A percentile compares a stretch with the other conserved stretches of the same genome.
phyloP scores from a whole-genome alignment of 768 basidiomycete genomes.

The Candolleomyces efflorescens region DNA sequence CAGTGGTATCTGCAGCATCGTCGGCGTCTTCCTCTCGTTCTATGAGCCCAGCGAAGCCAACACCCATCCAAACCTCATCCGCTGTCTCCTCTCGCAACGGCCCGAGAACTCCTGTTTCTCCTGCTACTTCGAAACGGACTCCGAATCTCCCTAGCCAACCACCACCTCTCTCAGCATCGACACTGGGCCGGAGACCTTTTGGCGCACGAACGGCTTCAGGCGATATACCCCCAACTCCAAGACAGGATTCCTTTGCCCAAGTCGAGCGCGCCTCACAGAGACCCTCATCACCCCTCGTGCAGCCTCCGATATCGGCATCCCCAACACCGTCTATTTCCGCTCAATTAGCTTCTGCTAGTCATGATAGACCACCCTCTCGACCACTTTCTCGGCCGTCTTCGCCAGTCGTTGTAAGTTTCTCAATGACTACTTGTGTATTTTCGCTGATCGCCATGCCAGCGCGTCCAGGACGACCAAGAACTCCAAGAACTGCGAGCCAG shows the following conservation, averaged over 20 bases:
- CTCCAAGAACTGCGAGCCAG: constrained; percentile 80
- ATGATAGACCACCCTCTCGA: constrained; percentile 15
- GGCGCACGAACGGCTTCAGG: constrained; percentile 39
- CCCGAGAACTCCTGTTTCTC: constrained; percentile 6
- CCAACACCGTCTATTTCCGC: constrained; percentile 16
- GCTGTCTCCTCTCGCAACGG: too few species aligned
- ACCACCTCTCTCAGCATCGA: not conserved
- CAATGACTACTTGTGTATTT: not conserved
- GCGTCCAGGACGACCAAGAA: constrained; percentile 50
- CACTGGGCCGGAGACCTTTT: constrained; percentile 42
- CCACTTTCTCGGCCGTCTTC: constrained; percentile 23
- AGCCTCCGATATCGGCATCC: constrained; percentile 23
- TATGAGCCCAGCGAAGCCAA: constrained; percentile 56
- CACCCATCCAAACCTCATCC: constrained; percentile 27
- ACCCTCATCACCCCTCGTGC: constrained; percentile 35
- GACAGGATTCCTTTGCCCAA: constrained; percentile 3
- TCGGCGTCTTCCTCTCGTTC: constrained; percentile 60
- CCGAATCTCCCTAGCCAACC: constrained; percentile 40
- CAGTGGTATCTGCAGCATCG: constrained; percentile 33
- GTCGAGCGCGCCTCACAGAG: constrained; percentile 23
- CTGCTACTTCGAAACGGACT: constrained; percentile 46
- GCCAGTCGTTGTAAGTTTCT: constrained; percentile 19
- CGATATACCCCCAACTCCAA: constrained; percentile 20
- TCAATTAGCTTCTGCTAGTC: constrained; percentile 15
- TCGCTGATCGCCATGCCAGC: constrained; percentile 13